Evolutionary conservation across 2,329 filamentous ascomycete genomes (phyloP).

Genomic region (Fusarium anguioides): DNA sequence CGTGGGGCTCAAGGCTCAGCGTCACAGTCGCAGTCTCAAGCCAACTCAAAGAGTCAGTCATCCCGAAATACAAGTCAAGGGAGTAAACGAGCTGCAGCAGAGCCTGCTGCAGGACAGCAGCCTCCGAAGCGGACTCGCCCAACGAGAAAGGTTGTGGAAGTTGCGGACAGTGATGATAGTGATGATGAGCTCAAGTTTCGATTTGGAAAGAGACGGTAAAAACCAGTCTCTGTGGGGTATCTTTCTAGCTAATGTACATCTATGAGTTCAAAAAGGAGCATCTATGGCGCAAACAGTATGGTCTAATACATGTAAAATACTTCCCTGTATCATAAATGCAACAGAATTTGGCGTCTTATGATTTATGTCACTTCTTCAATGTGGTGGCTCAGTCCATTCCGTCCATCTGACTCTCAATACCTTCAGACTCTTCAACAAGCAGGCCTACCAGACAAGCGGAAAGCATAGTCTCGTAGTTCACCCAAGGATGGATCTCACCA

Average conservation of each 20-base stretch:
- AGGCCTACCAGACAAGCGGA: constrained; percentile 71
- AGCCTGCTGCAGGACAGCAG: constrained; percentile 44
- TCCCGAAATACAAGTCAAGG: constrained; percentile 44
- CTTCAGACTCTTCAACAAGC: constrained; percentile 67
- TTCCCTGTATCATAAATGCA: background rate
- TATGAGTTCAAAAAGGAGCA: constrained; percentile 26
- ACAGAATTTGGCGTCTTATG: background rate
- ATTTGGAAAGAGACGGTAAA: constrained; percentile 62
- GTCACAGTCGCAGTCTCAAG: constrained; percentile 48
- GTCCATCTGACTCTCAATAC: constrained; percentile 61
- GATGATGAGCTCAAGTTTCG: constrained; percentile 68
- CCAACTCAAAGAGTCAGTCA: constrained; percentile 45
- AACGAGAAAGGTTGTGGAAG: constrained; percentile 50
- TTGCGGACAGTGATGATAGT: constrained; percentile 59
- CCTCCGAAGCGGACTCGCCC: constrained; percentile 50
- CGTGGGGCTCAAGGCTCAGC: constrained; percentile 26
- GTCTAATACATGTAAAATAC: constrained; percentile 12
- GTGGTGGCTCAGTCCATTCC: constrained; percentile 66
- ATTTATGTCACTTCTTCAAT: background rate
- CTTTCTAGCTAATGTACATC: constrained; percentile 46
- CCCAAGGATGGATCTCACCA: constrained; percentile 76
- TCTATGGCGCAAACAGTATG: constrained; percentile 25
- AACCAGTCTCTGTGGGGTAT: constrained; percentile 45
- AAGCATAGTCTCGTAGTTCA: constrained; percentile 78
- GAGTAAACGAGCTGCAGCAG: constrained; percentile 51